Percentiles rank a stretch among this genome's conserved stretches.
Evolutionary conservation across 176 grass and related monocot genomes (phyloP).

Genomic region (Dendrocalamus sinicus): DNA sequence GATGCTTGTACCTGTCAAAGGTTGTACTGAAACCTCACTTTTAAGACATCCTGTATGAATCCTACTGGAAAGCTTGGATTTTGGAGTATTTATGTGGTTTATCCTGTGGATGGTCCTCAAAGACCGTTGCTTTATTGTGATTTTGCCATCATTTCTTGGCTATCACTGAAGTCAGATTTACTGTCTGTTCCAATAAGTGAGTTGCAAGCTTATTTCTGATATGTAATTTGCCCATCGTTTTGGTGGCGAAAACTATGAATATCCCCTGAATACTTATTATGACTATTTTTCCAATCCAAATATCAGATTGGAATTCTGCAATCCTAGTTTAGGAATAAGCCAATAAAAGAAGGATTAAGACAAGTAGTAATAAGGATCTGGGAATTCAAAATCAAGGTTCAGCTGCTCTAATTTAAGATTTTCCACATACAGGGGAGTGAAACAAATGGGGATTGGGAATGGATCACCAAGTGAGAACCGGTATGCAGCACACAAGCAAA

Average conservation of each 20-base stretch:
- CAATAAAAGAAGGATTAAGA: not conserved
- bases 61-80: not conserved
- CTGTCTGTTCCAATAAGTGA: not conserved
- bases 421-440: slow-evolving; percentile 17
- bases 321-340: not conserved
- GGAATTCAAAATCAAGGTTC: not conserved
- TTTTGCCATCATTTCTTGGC: not conserved
- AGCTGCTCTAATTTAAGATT: not conserved
- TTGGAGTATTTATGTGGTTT: not conserved
- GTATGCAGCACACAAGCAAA: slow-evolving; percentile 4
- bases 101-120: not conserved
- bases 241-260: not conserved
- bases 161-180: not conserved
- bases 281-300: not conserved
- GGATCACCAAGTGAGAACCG: slow-evolving; percentile 9
- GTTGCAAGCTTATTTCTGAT: not conserved
- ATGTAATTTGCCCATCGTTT: not conserved
- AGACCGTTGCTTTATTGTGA: not conserved
- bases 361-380: not conserved
- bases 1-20: not conserved
- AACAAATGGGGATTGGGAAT: slow-evolving; percentile 48
- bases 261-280: not conserved
- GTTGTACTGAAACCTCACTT: slow-evolving; percentile 1
- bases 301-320: not conserved
- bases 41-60: not conserved